These are phyloP conservation scores for Periconia sp. DNA, from an alignment of 2,329 filamentous ascomycete genomes.

Conservation along the genomic window DNA sequence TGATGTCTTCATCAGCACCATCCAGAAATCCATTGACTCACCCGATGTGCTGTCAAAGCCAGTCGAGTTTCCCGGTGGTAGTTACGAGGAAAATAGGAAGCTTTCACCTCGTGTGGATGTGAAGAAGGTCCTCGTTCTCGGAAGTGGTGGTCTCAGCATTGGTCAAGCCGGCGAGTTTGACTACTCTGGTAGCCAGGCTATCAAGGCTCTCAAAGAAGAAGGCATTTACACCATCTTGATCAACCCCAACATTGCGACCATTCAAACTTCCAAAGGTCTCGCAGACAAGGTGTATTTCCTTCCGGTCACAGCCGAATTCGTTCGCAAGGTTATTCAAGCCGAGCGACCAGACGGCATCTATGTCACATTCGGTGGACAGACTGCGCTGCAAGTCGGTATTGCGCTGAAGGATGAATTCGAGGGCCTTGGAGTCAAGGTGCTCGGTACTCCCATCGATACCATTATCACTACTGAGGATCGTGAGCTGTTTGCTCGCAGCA, in stretches of 20 bases:
- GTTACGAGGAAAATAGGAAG: conserved; percentile 74
- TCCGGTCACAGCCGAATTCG: conserved; percentile 94
- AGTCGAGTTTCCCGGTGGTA: conserved; percentile 85
- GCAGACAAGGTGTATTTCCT: conserved; percentile 99
- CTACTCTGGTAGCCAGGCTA: conserved; percentile 96
- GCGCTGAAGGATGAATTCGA: conserved; percentile 98
- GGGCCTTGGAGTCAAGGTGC: conserved; percentile 84
- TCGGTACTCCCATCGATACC: conserved; percentile 95
- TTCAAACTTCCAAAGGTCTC: conserved; percentile 95
- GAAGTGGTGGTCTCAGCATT: conserved; percentile 93
- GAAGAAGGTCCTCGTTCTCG: conserved; percentile 93
- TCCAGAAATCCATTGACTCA: conserved; percentile 70
- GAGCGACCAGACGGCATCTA: conserved; percentile 97
- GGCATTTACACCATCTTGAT: conserved; percentile 97
- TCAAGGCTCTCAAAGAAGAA: conserved; percentile 97
- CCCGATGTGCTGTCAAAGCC: conserved; percentile 67
- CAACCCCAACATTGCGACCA: conserved; percentile 98
- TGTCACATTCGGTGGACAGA: conserved; percentile 96
- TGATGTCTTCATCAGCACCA: conserved; percentile 90
- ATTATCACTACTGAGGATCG: conserved; percentile 99
- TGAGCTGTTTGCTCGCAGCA: conserved; percentile 94
- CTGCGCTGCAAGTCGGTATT: conserved; percentile 93
- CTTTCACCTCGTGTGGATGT: conserved; percentile 77
- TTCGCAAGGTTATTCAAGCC: conserved; percentile 94
- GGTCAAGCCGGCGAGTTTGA: conserved; percentile 98